These are phyloP conservation scores for Starmerella tilneyi DNA, from an alignment of 805 yeast genomes.

Conservation along the genomic window DNA sequence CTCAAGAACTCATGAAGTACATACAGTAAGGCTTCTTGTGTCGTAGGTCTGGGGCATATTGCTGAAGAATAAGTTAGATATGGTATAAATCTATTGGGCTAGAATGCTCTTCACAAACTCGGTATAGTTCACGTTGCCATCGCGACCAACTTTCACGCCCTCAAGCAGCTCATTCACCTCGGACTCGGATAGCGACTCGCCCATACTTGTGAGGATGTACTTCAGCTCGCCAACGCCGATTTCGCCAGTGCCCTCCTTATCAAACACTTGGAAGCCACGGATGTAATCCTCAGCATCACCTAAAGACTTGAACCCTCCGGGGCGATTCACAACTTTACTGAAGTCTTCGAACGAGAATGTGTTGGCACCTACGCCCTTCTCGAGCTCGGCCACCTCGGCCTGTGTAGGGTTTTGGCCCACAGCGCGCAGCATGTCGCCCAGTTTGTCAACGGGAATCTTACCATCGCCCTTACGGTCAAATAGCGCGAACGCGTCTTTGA, in stretches of 20 bases:
- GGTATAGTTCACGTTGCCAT: conserved; percentile 89
- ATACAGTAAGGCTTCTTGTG: no score
- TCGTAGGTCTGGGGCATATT: no score
- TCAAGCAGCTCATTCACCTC: conserved; percentile 94
- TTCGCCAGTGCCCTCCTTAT: conserved; percentile 88
- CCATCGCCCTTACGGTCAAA: conserved; percentile 96
- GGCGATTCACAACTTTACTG: conserved; percentile 67
- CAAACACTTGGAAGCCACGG: conserved; percentile 94
- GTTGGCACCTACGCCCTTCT: conserved; percentile 33
- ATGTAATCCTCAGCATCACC: conserved; percentile 90
- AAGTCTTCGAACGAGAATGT: conserved; percentile 63
- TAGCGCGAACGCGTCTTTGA: conserved; percentile 90
- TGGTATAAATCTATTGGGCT: conserved; percentile 53
- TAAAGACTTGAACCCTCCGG: conserved; percentile 65
- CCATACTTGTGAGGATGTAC: conserved; percentile 88
- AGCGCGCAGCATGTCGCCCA: conserved; percentile 91
- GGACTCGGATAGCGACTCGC: conserved; percentile 79
- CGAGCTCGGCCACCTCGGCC: conserved; percentile 63
- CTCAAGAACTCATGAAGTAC: no score
- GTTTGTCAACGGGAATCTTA: conserved; percentile 65
- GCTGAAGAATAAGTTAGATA: background rate
- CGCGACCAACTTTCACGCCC: conserved; percentile 87
- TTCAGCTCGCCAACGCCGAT: conserved; percentile 95
- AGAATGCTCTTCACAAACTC: conserved; percentile 84
- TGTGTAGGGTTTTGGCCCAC: conserved; percentile 97